Evolutionary conservation across 148 eudicot species (phyloP).

Genomic region (Linanthus parryae): DNA sequence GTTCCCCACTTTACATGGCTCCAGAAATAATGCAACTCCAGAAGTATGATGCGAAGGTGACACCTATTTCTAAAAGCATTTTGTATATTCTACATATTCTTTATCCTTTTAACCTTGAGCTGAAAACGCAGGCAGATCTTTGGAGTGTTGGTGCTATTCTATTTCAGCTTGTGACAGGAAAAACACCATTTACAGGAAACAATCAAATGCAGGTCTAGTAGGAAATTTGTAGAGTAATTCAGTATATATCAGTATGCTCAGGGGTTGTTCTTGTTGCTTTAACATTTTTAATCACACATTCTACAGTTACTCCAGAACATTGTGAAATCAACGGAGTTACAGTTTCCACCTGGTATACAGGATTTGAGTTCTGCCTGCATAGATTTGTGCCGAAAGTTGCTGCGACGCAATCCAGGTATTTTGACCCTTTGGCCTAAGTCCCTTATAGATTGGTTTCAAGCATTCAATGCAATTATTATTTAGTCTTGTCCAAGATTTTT

Average conservation of each 20-base stretch:
- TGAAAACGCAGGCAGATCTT: constrained; percentile 87
- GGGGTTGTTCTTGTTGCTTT: not conserved
- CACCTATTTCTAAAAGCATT: constrained; percentile 12
- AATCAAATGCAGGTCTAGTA: constrained; percentile 73
- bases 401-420: constrained; percentile 91
- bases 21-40: constrained; percentile 96
- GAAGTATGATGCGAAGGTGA: constrained; percentile 98
- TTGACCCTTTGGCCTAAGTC: not conserved
- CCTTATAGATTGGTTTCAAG: too few relatives aligned
- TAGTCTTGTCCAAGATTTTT: too few relatives aligned
- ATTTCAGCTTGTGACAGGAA: constrained; percentile 88
- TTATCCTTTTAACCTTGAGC: constrained; percentile 28
- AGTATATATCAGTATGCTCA: not conserved
- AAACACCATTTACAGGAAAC: constrained; percentile 84
- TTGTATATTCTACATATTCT: too few relatives aligned
- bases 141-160: constrained; percentile 98
- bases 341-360: constrained; percentile 60
- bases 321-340: constrained; percentile 65
- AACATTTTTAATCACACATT: constrained; percentile 9
- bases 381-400: constrained; percentile 81
- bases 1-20: constrained; percentile 98
- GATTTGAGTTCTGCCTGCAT: constrained; percentile 62
- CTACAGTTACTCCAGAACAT: constrained; percentile 89
- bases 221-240: not conserved
- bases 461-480: too few relatives aligned